Evolutionary conservation across 2,329 filamentous ascomycete genomes (phyloP), one percentile per base, ranked within the genome.

Genomic region (Fusarium torreyae): DNA sequence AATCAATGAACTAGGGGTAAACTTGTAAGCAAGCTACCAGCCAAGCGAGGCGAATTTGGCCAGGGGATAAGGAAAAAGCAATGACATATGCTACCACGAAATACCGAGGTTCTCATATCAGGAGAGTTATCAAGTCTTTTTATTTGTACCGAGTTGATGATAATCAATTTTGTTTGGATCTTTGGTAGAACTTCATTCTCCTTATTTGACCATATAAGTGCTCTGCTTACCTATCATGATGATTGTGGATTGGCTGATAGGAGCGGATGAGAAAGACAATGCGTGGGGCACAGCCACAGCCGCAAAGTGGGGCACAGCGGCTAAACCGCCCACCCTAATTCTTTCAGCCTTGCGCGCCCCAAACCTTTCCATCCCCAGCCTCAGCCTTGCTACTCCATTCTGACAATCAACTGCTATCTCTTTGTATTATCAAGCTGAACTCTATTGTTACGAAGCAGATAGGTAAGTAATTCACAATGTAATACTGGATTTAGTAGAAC

Each of bases 321-420:
- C 54, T 42, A 11, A 6, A 59, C n/a, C 22, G 34, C 15, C 63
- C 54, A 40, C 24, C 44, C 10, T 14, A 28, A 26, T 15, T 34
- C 42, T 49, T 42, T 72, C 71, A 74, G 71, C 71, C 71, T 73
- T 72, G 69, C 52, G 62, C 54, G 26, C 57, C 52, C 55, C 22
- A 53, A 64, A 69, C 44, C 71, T 69, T 72, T 70, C 60, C 44
- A 50, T 56, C 53, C 60, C 50, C 59, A 63, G 69, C 69, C 69
- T 74, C 71, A 74, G 71, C 71, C 71, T 74, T 70, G 69, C 69
- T 70, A 63, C 60, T 50, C 46, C 65, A 58, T 55, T 57, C 57
- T 60, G 58, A 68, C 39, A 42, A 68, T 48, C 53, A 45, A 57
- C 49, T 33, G 31, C 50, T 49, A 50, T 58, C 40, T 24, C 22